Base-by-base conservation (phyloP, 257 asterid genomes). In the Gardenia jasminoides region DNA sequence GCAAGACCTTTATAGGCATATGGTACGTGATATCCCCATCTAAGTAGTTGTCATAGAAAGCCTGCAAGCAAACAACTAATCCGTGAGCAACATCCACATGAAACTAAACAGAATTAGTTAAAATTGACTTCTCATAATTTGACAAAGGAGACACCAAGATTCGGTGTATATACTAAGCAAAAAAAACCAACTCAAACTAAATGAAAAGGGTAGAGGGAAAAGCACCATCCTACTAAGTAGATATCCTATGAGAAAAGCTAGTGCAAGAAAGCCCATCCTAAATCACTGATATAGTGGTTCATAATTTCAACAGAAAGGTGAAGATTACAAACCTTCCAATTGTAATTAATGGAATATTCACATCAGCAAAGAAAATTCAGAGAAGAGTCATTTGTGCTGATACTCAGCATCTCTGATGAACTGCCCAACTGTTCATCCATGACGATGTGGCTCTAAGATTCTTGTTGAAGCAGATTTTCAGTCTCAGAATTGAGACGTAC, bases 1-100 rank as follows among this genome's bases (percentile, higher is more conserved):
- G 98, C 93, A 78, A 92, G 96, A 67, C 84, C 88, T 87, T 89
- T 94, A 86, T 94, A 97, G 69, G 97, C 97, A 76, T 88, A 89
- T 30, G 96, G 96, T 36, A 94, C 96, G 66, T 94, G 98, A 83
- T 94, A 92, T 75, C 98, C 97, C 97, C 98, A 78, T 94, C 98
- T 82, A 94, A 88, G 86, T 94, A 92, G 85, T 94, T 94, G 86
- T 92, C 97, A 22, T 97, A 91, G 85, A 94, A 92, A n/a, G 92
- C 98, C 98, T 94, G 87, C 84, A 85, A 65, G 70, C 48, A 36
- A 82, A 44, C 16, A 69, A 67, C 33, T 41, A 69, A 36, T 31
- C 24, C 72, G 52, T 69, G 19, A 76, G 24, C 12, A 44, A 69
- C 11, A 5, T 54, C 28, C 8, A 24, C 16, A 61, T 6, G 64